These are phyloP conservation scores for Ceratocystis cubensis DNA, from an alignment of 2,329 filamentous ascomycete species.

Conservation along the genomic window DNA sequence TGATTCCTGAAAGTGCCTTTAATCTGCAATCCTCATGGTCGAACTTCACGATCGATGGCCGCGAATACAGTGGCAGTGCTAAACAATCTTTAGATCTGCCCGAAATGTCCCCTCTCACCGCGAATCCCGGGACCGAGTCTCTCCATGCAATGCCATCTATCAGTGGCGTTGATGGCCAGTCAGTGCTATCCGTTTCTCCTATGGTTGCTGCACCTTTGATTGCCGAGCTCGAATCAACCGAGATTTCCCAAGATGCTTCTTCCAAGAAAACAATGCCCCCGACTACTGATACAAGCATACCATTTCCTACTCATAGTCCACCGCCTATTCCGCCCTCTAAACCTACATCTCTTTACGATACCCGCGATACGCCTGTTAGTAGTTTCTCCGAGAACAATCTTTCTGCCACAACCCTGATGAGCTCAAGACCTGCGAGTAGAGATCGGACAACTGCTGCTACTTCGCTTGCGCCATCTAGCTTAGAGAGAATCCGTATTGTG, in stretches of 20 bases:
- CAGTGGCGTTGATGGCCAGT: neutral
- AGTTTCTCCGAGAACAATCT: slow-evolving; percentile 24
- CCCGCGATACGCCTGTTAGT: slow-evolving; percentile 17
- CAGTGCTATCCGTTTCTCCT: neutral
- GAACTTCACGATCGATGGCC: slow-evolving; percentile 45
- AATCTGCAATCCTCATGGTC: slow-evolving; percentile 50
- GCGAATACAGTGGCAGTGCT: slow-evolving; percentile 26
- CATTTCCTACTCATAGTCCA: slow-evolving; percentile 39
- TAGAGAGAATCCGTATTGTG: slow-evolving; percentile 16
- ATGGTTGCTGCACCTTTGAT: neutral
- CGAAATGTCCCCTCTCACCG: slow-evolving; percentile 22
- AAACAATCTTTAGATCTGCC: slow-evolving; percentile 16
- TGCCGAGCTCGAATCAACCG: neutral
- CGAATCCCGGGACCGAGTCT: neutral
- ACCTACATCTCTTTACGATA: slow-evolving; percentile 15
- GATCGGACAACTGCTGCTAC: slow-evolving; percentile 24
- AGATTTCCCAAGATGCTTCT: neutral
- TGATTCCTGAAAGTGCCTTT: slow-evolving; percentile 34
- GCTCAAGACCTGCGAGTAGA: slow-evolving; percentile 36
- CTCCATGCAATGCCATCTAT: slow-evolving; percentile 2
- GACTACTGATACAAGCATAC: slow-evolving; percentile 14
- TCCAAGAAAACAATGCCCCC: neutral
- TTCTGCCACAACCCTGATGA: slow-evolving; percentile 33
- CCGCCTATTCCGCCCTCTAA: slow-evolving; percentile 36
- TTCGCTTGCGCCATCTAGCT: slow-evolving; percentile 18